Base-by-base conservation (phyloP, 768 basidiomycete species). In the Termitomyces sp. region DNA sequence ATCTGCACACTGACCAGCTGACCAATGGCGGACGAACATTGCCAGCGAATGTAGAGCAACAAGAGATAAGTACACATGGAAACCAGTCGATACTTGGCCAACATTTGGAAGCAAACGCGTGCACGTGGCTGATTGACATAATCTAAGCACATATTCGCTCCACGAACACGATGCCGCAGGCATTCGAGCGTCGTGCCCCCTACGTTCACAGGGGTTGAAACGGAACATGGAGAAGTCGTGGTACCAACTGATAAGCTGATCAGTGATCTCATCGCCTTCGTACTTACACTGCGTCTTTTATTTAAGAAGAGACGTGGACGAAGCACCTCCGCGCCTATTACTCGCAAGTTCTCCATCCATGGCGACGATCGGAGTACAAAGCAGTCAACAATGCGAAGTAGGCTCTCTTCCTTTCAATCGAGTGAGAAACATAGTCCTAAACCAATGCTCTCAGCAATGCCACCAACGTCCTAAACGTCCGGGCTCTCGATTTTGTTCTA, bases 401-500 rank as follows among this genome's bases (percentile, higher is more conserved):
- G 12, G 53, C 9, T 42, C 27, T 20, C 53, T 20, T 41, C 9
- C 2, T n/a, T 18, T 53, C 18, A 6, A 30, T 30, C 2, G 27
- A n/a, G 12, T 1, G 4, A 31, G 31, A 20, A 6, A n/a, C 4
- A 2, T 16, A 16, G 16, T 11, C 6, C 24, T 39, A 7, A 30
- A 9, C 11, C 0, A 39, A 18, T 41, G 24, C 4, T 39, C 6
- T 30, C 18, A 82, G 81, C 72, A 79, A 60, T 88, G 87, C 65
- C 79, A 83, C 58, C 76, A 77, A 67, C 83, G 80, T 30, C n/a
- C 52, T 8, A 30, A 30, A 42, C n/a, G 31, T 42, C 7, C 3
- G 2, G 39, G 53, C 15, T 54, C 53, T 30, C 27, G 11, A 20
- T 54, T 20, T 18, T 54, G 53, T n/a, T 54, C 53, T 1, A 41